Conservation (phyloP, 441 rosid species). For the Manihot esculenta region DNA sequence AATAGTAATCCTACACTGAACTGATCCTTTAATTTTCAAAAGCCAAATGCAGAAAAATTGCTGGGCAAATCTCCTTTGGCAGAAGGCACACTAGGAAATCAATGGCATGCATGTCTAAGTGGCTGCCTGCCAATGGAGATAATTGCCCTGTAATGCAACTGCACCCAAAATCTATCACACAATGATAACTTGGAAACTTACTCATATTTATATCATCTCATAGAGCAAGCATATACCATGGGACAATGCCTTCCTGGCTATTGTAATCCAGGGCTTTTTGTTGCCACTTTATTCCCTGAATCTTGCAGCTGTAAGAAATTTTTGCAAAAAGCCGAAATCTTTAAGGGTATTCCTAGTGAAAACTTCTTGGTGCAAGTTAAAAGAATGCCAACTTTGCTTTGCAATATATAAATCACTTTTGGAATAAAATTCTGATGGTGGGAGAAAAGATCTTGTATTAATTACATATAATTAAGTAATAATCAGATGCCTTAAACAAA, state of each 20-base stretch:
- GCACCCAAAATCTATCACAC: not conserved
- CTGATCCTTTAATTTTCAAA: not conserved
- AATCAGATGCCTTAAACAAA: no score
- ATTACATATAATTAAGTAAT: no score
- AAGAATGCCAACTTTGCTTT: no score
- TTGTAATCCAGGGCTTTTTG: not conserved
- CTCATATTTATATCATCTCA: not conserved
- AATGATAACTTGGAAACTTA: not conserved
- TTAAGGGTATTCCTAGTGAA: no score
- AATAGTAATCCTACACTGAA: no score
- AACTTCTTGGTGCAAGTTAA: no score
- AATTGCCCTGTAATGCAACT: constrained; percentile 34
- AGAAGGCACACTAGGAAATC: constrained; percentile 19
- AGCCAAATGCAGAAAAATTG: constrained; percentile 33
- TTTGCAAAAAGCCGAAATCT: no score
- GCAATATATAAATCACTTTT: no score
- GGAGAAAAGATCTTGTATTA: no score
- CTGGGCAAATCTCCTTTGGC: constrained; percentile 55
- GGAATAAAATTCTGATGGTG: no score
- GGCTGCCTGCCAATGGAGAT: constrained; percentile 43
- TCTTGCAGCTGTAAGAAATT: not conserved
- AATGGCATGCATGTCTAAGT: not conserved
- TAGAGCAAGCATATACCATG: not conserved
- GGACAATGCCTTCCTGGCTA: not conserved
- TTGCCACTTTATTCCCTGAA: not conserved